phyloP scores from a whole-genome alignment of 2,329 filamentous ascomycete genomes.

The Albophoma yamanashiensis region DNA sequence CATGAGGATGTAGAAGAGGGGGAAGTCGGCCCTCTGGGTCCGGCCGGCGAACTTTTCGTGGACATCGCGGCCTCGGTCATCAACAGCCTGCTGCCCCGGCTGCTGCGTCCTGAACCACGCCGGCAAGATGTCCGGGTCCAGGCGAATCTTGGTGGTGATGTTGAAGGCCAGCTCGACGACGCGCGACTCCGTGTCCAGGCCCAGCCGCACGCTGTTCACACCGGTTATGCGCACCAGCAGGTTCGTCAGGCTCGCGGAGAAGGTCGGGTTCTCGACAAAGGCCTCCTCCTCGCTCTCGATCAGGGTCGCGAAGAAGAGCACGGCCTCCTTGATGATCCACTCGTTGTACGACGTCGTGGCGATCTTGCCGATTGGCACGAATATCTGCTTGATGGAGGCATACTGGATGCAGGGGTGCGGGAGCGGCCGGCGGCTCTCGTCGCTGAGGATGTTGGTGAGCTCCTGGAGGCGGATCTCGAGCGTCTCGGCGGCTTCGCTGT shows the following conservation, averaged over 20 bases:
- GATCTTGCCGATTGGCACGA: conserved; percentile 80
- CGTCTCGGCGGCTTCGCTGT: conserved; percentile 51
- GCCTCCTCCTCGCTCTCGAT: conserved; percentile 96
- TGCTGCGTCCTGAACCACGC: conserved; percentile 73
- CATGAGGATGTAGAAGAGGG: conserved; percentile 87
- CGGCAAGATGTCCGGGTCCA: conserved; percentile 76
- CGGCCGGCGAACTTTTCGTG: conserved; percentile 76
- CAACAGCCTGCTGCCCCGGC: conserved; percentile 13
- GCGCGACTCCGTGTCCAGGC: conserved; percentile 73
- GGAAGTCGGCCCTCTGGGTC: conserved; percentile 86
- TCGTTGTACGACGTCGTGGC: conserved; percentile 78
- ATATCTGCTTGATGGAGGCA: conserved; percentile 77
- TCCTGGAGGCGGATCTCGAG: conserved; percentile 53
- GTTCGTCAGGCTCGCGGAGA: conserved; percentile 79
- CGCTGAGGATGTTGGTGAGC: conserved; percentile 63
- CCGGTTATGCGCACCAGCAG: conserved; percentile 72
- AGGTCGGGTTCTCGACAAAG: conserved; percentile 76
- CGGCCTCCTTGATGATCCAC: conserved; percentile 73
- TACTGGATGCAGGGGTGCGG: conserved; percentile 90
- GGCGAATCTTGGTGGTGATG: conserved; percentile 88
- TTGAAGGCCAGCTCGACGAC: conserved; percentile 92
- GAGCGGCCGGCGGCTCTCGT: conserved; percentile 78
- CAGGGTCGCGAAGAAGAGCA: conserved; percentile 79
- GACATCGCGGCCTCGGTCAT: conserved; percentile 37
- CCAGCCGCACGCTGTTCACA: conserved; percentile 60